These are phyloP conservation scores for Oryza officinalis DNA, from an alignment of 176 grass and related monocot species.

Conservation along the genomic window DNA sequence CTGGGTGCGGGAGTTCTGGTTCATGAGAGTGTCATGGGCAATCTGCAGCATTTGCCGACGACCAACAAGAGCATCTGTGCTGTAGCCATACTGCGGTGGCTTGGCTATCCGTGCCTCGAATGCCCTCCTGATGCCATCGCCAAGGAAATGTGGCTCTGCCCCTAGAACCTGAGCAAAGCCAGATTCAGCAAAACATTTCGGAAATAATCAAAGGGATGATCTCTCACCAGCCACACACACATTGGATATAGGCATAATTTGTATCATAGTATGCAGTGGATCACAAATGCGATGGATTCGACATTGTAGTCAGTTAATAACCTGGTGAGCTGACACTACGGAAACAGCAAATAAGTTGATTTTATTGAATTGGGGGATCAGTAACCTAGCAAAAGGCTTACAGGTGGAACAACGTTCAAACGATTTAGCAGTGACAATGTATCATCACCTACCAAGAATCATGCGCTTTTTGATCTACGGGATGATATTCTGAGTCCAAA, in stretches of 20 bases:
- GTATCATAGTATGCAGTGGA: background rate
- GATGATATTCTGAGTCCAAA: background rate
- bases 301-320: background rate
- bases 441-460: background rate
- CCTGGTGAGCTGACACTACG: background rate
- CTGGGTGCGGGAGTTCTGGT: slow-evolving; percentile 59
- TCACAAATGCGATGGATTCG: background rate
- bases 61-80: slow-evolving; percentile 65
- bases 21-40: slow-evolving; percentile 63
- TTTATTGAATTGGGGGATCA: background rate
- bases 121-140: slow-evolving; percentile 73
- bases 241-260: background rate
- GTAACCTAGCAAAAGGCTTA: background rate
- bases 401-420: background rate
- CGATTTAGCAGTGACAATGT: background rate
- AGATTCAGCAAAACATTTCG: background rate
- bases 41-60: slow-evolving; percentile 75
- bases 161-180: slow-evolving; percentile 64
- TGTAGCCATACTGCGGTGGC: slow-evolving; percentile 70
- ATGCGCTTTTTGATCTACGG: background rate
- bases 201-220: background rate
- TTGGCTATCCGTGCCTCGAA: slow-evolving; percentile 74
- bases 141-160: slow-evolving; percentile 73
- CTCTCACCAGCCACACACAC: background rate
- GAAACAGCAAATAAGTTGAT: background rate